Conservation (phyloP, 495 filamentous ascomycete species). For the Aspergillus nidulans region DNA sequence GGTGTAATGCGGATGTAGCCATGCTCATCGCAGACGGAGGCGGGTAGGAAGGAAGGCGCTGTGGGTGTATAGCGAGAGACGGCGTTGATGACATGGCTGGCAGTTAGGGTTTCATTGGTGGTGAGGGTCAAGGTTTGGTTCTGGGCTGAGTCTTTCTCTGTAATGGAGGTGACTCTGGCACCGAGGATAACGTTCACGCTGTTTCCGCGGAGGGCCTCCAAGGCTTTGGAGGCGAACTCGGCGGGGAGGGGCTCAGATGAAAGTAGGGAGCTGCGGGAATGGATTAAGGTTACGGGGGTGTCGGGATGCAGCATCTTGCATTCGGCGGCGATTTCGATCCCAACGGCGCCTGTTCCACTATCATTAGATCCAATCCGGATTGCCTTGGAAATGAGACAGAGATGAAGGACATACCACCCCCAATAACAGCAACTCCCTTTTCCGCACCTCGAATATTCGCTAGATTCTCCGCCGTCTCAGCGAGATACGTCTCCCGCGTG, state of each 20-base stretch:
- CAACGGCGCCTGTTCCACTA: constrained; percentile 52
- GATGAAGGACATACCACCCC: constrained; percentile 31
- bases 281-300: constrained; percentile 59
- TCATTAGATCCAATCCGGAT: no score
- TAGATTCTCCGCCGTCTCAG: constrained; percentile 38
- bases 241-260: constrained; percentile 63
- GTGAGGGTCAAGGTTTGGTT: constrained; percentile 52
- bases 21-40: constrained; percentile 31
- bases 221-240: constrained; percentile 54
- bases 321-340: constrained; percentile 69
- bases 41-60: constrained; percentile 1
- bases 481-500: constrained; percentile 48
- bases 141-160: constrained; percentile 27
- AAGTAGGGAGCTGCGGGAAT: constrained; percentile 58
- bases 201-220: constrained; percentile 45
- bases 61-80: constrained; percentile 31
- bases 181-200: constrained; percentile 55
- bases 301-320: constrained; percentile 55
- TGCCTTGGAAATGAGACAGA: neutral
- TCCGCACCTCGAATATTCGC: constrained; percentile 21
- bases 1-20: constrained; percentile 51
- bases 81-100: constrained; percentile 56
- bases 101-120: constrained; percentile 47
- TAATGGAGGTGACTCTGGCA: constrained; percentile 40
- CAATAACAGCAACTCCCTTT: constrained; percentile 56